Conservation (phyloP, 2,329 filamentous ascomycete species). For the Neonectria coccinea region DNA sequence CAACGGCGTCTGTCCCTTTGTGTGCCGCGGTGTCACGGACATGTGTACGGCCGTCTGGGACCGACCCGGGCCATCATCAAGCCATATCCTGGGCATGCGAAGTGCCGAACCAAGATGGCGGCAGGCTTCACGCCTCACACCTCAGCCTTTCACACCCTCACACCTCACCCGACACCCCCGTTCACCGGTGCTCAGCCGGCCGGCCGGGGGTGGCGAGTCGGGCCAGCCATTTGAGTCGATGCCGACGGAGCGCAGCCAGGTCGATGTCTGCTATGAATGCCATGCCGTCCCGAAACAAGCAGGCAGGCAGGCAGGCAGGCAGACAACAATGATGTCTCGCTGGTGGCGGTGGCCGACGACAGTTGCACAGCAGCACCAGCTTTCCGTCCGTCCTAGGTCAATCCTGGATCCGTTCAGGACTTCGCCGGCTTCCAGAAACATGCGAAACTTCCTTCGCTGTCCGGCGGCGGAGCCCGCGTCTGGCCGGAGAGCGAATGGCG, state of each 20-base stretch:
- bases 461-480: constrained; percentile 7
- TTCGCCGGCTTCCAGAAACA: constrained; percentile 25
- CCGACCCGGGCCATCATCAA: background rate
- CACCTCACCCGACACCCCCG: background rate
- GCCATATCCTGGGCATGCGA: background rate
- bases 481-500: constrained; percentile 7
- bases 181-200: background rate
- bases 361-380: background rate
- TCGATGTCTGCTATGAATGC: no score
- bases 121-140: background rate
- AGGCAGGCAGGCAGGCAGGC: background rate
- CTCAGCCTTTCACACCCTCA: background rate
- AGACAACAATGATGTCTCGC: background rate
- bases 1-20: background rate
- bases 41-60: background rate
- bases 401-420: constrained; percentile 2
- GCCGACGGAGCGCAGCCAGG: background rate
- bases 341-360: no score
- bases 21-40: background rate
- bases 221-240: constrained; percentile 10
- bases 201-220: constrained; percentile 5
- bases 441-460: constrained; percentile 20
- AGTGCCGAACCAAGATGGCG: constrained; percentile 6
- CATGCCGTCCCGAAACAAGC: no score
- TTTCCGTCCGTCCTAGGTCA: constrained; percentile 7